Conservation (phyloP, 2,329 filamentous ascomycete genomes). For the Camptophora hylomeconis region DNA sequence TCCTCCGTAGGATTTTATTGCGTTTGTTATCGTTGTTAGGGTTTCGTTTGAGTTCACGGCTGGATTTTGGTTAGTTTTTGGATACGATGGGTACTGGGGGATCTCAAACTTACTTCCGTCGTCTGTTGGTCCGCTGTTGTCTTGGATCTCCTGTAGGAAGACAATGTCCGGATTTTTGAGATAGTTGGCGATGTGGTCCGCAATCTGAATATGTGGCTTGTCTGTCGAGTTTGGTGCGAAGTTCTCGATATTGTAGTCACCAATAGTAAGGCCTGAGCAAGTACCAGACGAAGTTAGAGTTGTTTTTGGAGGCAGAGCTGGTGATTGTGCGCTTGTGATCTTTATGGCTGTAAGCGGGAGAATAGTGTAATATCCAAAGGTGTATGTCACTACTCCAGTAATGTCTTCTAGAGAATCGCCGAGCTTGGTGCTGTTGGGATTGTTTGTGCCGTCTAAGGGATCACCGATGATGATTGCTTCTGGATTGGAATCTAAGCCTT, state of each 20-base stretch:
- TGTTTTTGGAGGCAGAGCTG: constrained; percentile 29
- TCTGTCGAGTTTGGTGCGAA: constrained; percentile 43
- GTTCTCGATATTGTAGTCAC: constrained; percentile 60
- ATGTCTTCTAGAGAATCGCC: constrained; percentile 54
- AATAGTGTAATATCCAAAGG: constrained; percentile 57
- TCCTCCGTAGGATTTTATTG: constrained; percentile 38
- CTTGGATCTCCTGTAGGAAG: constrained; percentile 60
- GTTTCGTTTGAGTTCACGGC: constrained; percentile 45
- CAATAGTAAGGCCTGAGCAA: constrained; percentile 51
- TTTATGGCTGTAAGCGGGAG: constrained; percentile 48
- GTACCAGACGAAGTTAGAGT: constrained; percentile 40
- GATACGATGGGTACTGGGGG: background rate
- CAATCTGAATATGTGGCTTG: constrained; percentile 42
- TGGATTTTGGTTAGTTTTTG: constrained; percentile 2
- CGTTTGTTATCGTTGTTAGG: constrained; percentile 39
- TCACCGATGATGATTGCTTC: constrained; percentile 53
- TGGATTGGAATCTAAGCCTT: constrained; percentile 59
- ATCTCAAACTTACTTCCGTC: constrained; percentile 41
- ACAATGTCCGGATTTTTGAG: constrained; percentile 51
- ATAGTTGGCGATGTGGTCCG: constrained; percentile 51
- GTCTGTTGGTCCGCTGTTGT: constrained; percentile 48
- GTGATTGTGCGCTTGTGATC: constrained; percentile 31
- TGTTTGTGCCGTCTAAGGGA: constrained; percentile 52
- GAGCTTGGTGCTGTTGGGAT: constrained; percentile 47
- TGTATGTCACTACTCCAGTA: constrained; percentile 53